phyloP scores from a whole-genome alignment of 225 moss, liverwort and hornwort genomes.

The Thuidium tamariscinum region DNA sequence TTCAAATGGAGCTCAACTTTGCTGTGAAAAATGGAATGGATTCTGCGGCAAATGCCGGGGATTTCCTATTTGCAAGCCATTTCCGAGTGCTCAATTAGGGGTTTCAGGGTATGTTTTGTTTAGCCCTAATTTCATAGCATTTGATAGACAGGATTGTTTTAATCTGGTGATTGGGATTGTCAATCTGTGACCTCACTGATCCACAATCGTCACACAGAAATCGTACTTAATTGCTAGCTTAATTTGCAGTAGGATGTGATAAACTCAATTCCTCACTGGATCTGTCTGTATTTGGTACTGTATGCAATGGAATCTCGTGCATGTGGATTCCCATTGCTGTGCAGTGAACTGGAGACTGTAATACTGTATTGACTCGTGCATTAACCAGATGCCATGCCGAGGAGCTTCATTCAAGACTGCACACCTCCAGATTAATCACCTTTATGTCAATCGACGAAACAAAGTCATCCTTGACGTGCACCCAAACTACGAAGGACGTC shows the following conservation, averaged over 20 bases:
- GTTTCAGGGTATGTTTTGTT: neutral
- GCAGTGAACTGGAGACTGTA: neutral
- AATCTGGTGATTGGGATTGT: neutral
- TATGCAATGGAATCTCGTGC: neutral
- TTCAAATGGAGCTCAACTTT: neutral
- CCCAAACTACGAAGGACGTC: neutral
- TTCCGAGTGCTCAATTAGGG: neutral
- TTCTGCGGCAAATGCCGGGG: neutral
- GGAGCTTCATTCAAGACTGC: neutral
- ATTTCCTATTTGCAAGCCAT: neutral
- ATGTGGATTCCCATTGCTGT: neutral
- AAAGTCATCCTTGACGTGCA: neutral
- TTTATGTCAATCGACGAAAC: neutral
- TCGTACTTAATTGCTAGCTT: neutral
- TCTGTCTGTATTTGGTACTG: neutral
- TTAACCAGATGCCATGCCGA: neutral
- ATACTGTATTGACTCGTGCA: neutral
- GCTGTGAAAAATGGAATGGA: neutral
- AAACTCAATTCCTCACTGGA: neutral
- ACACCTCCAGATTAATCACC: neutral
- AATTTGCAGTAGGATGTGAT: neutral
- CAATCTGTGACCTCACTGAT: neutral
- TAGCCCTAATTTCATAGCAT: neutral
- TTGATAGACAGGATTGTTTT: neutral
- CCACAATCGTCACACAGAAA: neutral